Conservation (phyloP, 2,329 filamentous ascomycete species). For the Aspergillus proliferans region DNA sequence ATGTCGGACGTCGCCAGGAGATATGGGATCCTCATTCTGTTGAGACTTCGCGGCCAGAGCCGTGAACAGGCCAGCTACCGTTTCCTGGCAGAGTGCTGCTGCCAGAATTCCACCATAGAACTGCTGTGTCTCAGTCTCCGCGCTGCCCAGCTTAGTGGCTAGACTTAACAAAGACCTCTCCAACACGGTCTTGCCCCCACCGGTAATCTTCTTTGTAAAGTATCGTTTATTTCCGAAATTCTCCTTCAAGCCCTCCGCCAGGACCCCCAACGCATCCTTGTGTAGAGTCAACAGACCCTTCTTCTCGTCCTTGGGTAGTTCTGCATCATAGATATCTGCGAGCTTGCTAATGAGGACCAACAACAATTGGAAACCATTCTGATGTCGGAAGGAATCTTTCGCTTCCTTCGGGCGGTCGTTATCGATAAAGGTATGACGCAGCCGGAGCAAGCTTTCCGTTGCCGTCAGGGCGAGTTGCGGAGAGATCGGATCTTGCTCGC, state of each 20-base stretch:
- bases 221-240: constrained; percentile 84
- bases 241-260: constrained; percentile 67
- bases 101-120: constrained; percentile 77
- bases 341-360: constrained; percentile 64
- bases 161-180: constrained; percentile 63
- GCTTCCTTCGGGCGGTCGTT: constrained; percentile 43
- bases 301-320: constrained; percentile 57
- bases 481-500: constrained; percentile 21
- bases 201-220: constrained; percentile 69
- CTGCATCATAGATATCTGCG: constrained; percentile 64
- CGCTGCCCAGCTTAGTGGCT: constrained; percentile 50
- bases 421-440: constrained; percentile 60
- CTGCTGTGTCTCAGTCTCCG: constrained; percentile 59
- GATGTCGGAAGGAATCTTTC: constrained; percentile 77
- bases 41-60: constrained; percentile 28
- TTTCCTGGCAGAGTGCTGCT: constrained; percentile 73
- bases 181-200: constrained; percentile 70
- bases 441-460: constrained; percentile 54
- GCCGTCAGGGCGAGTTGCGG: constrained; percentile 38
- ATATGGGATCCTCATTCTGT: constrained; percentile 6
- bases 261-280: constrained; percentile 49
- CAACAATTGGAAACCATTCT: constrained; percentile 70
- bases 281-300: constrained; percentile 65
- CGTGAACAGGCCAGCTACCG: constrained; percentile 62
- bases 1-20: constrained; percentile 18